Evolutionary conservation across 768 basidiomycete genomes (phyloP).

Genomic region (Butyriboletus loyo): DNA sequence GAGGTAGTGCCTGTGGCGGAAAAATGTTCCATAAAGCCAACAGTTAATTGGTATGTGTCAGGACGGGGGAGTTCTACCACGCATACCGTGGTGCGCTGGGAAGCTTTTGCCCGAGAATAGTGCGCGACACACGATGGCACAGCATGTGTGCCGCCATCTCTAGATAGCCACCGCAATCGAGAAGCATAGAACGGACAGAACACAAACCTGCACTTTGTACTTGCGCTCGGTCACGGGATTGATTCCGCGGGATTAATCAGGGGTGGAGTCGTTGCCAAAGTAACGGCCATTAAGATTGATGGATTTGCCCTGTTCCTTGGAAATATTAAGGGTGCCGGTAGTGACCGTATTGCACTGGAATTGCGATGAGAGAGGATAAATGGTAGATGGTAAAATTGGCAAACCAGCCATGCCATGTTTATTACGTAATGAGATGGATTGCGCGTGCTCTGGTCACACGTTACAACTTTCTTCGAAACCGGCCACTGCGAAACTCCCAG

Average conservation of each 20-base stretch:
- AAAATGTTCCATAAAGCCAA: neutral
- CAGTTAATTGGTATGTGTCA: neutral
- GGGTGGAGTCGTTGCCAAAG: neutral
- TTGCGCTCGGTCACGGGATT: neutral
- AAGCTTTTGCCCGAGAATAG: neutral
- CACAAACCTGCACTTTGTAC: neutral
- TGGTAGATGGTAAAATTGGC: too few relatives aligned
- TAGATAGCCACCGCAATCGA: neutral
- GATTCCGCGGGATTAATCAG: neutral
- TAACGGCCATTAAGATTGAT: neutral
- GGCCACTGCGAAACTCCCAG: neutral
- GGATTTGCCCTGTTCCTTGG: neutral
- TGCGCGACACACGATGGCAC: too few relatives aligned
- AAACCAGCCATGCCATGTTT: too few relatives aligned
- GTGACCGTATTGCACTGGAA: neutral
- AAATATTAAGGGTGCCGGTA: neutral
- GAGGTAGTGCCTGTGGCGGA: neutral
- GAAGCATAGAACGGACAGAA: neutral
- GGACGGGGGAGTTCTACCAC: neutral
- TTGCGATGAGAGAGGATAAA: too few relatives aligned
- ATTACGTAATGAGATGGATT: neutral
- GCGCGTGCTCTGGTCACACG: neutral
- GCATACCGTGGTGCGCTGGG: neutral
- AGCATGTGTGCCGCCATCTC: too few relatives aligned
- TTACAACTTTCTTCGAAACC: too few relatives aligned